Evolutionary conservation across 2,329 filamentous ascomycete genomes (phyloP), one percentile per base, ranked within the genome.

Genomic region (Polytolypa hystricis): DNA sequence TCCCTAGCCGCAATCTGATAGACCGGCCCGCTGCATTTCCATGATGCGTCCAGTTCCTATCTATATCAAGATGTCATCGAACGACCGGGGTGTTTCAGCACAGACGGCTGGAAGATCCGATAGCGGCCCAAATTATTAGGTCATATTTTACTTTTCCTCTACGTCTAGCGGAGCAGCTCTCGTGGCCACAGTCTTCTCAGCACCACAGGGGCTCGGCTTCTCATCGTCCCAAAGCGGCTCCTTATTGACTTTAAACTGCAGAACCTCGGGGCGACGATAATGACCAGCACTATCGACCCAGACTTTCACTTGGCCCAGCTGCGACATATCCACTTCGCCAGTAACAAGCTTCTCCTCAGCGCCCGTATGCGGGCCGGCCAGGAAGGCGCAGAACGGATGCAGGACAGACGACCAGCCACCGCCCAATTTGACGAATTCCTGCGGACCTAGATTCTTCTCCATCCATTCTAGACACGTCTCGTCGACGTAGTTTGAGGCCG

Each of bases 401-500:
- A 58, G 38, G 17, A 60, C 44, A 1, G 56, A 44, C 2, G 50
- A 52, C 56, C 57, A 60, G 11, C 57, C 56, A 2, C 56, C 57
- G 12, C 56, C 57, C 14, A 42, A 40, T 38, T 57, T 58, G 14
- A 58, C 47, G 3, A 54, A 39, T 25, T 59, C 50, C 30, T 57
- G 53, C 27, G 50, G 41, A 19, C 56, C 56, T 1, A 60, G 47
- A 21, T 59, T 59, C 38, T 56, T 47, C 38, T 52, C 42, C 55
- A 61, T 54, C 55, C 62, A 67, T 10, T 54, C 43, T 10, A 67
- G 46, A 26, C 63, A 66, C 2, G 42, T 49, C 9, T 62, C 50
- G 23, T 67, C 63, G 2, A 67, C 58, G 19, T 64, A 65, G 35
- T 61, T 62, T 5, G 55, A 57, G 2, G 62, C 62, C 1, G 52